Evolutionary conservation across 106 monocot genomes (phyloP).

Genomic region (Dioscorea alata): DNA sequence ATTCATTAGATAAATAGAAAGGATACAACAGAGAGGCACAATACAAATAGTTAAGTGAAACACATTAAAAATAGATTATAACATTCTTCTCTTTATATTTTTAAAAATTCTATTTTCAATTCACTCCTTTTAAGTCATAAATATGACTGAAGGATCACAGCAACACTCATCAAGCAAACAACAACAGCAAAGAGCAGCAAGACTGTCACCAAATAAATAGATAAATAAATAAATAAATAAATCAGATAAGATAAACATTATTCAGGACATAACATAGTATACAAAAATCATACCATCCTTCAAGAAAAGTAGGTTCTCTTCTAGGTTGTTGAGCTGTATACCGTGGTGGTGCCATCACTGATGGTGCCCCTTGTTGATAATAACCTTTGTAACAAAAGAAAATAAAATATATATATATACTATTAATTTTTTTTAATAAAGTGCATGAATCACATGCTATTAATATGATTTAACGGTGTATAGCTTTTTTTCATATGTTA

Average conservation of each 20-base stretch:
- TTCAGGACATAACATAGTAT: background rate
- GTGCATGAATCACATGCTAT: too few relatives aligned
- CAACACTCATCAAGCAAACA: slow-evolving; percentile 64
- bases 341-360: slow-evolving; percentile 80
- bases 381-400: slow-evolving; percentile 24
- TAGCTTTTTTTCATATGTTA: too few relatives aligned
- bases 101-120: too few relatives aligned
- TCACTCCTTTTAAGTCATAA: slow-evolving; percentile 4
- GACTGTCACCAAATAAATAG: slow-evolving; percentile 14
- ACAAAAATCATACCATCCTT: slow-evolving; percentile 54
- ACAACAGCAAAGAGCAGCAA: slow-evolving; percentile 67
- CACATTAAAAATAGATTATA: too few relatives aligned
- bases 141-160: slow-evolving; percentile 52
- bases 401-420: background rate
- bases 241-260: background rate
- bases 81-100: too few relatives aligned
- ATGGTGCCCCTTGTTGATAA: slow-evolving; percentile 64
- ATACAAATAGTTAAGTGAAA: too few relatives aligned
- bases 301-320: slow-evolving; percentile 43
- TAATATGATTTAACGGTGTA: too few relatives aligned
- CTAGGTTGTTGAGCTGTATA: slow-evolving; percentile 45
- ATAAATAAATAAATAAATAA: background rate
- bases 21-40: too few relatives aligned
- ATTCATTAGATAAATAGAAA: too few relatives aligned
- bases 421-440: too few relatives aligned